A percentile compares a stretch with the other conserved stretches of the same genome.
Evolutionary conservation across 495 filamentous ascomycete genomes (phyloP).

Genomic region (Penicillium pancosmium): DNA sequence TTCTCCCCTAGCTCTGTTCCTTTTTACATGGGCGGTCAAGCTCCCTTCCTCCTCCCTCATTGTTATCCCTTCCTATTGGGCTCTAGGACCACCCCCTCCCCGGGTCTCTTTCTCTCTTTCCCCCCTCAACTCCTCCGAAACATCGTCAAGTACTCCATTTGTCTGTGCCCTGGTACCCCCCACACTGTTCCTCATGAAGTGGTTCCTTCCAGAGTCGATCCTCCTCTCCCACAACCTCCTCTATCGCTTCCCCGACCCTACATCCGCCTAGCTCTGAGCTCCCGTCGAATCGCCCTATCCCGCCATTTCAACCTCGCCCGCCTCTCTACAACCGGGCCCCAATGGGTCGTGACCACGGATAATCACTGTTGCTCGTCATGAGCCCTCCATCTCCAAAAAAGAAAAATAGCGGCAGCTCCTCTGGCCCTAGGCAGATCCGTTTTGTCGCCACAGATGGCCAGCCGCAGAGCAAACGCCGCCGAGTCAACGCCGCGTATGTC

Average conservation of each 20-base stretch:
- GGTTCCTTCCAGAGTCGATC: constrained; percentile 14
- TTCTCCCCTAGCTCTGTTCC: not conserved
- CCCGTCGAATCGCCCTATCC: constrained; percentile 7
- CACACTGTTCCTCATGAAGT: constrained; percentile 20
- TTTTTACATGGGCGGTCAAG: constrained; percentile 2
- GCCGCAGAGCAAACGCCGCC: constrained; percentile 76
- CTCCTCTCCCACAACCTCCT: constrained; percentile 18
- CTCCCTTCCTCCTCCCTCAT: not conserved
- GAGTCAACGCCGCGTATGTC: constrained; percentile 80
- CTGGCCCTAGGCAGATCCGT: constrained; percentile 59
- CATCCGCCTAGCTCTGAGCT: constrained; percentile 11
- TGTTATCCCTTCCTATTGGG: constrained; percentile 24
- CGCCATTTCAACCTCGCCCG: not conserved
- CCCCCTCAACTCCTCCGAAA: constrained; percentile 5
- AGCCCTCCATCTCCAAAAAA: constrained; percentile 49
- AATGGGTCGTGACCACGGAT: constrained; percentile 48
- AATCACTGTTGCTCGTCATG: constrained; percentile 48
- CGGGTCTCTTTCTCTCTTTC: constrained; percentile 2
- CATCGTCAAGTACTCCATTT: constrained; percentile 5
- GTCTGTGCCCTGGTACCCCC: not conserved
- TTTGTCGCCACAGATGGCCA: constrained; percentile 83
- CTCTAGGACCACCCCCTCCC: constrained; percentile 22
- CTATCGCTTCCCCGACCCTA: constrained; percentile 19
- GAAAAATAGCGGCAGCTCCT: constrained; percentile 42
- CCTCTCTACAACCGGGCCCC: constrained; percentile 22